A percentile compares a stretch with the other conserved stretches of the same genome.
phyloP scores from a whole-genome alignment of 176 grass and related monocot species.

The Aegilops longissima region DNA sequence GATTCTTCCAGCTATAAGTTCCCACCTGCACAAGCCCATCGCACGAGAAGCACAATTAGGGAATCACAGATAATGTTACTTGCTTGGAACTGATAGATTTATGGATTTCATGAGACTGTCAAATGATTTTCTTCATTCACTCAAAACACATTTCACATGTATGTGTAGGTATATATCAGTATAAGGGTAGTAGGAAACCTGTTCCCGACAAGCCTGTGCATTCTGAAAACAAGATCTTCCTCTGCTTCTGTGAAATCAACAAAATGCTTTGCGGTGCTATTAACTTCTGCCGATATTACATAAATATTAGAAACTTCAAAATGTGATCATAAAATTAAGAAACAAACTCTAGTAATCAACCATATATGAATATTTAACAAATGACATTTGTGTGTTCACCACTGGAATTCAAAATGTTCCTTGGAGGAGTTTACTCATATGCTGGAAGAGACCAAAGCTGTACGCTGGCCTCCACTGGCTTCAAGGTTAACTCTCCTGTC shows the following conservation, averaged over 20 bases:
- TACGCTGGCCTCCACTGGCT: neutral
- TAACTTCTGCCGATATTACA: slow-evolving; percentile 37
- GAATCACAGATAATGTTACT: slow-evolving; percentile 17
- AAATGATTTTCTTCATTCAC: slow-evolving; percentile 15
- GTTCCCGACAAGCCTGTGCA: slow-evolving; percentile 57
- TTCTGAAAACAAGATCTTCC: slow-evolving; percentile 60
- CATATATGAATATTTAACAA: neutral
- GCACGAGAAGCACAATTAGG: slow-evolving; percentile 16
- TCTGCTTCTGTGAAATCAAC: slow-evolving; percentile 53
- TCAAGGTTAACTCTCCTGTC: neutral
- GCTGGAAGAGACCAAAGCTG: slow-evolving; percentile 3
- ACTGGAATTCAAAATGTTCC: neutral
- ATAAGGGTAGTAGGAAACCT: slow-evolving; percentile 34
- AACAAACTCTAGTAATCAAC: neutral
- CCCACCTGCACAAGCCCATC: slow-evolving; percentile 56
- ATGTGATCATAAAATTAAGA: neutral
- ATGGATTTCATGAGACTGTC: neutral
- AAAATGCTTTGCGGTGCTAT: slow-evolving; percentile 34
- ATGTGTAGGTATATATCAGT: neutral
- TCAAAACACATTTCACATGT: slow-evolving; percentile 1
- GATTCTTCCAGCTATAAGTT: slow-evolving; percentile 64
- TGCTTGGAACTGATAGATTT: neutral
- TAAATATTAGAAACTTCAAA: neutral
- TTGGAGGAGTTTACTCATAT: neutral
- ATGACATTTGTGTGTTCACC: neutral